Base-by-base conservation (phyloP, 2,329 filamentous ascomycete species). In the Akanthomyces lecanii region DNA sequence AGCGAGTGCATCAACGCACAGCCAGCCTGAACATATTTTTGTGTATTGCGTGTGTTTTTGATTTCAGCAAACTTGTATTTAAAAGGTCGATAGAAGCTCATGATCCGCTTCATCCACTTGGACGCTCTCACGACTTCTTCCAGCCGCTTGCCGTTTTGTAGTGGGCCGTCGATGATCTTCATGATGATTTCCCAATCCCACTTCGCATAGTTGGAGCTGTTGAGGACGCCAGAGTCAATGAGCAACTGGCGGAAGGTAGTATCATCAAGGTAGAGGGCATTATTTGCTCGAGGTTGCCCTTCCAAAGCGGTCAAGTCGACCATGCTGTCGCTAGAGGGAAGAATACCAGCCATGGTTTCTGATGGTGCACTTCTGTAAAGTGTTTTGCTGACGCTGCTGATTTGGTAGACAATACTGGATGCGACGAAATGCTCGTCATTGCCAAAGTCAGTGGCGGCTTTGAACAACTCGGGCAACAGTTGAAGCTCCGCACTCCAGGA, bases 131-230 rank as follows among this genome's bases (percentile, higher is more conserved):
- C 90, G 0, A 94, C 94, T 75, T 99, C 95, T 68, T 97, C 94
- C 5, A 99, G 82, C 12, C 95, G 85, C 75, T 97, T 97, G 0
- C 93, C 89, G 67, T 92, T 96, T 28, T 92, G 89, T 25, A 99
- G 77, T 1, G 96, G 95, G 0, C 95, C 96, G 72, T 98, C 94
- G 42, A 99, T 93, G 59, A 98, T 87, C 69, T 89, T 90, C 64
- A 93, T 84, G 48, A 99, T 92, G 44, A 96, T 81, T 65, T 96
- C 92, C 95, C 96, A 99, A 72, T 96, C 94, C 95, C 95, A 99
- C 74, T 99, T 99, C 45, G 87, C 82, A 71, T 90, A 97, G 69
- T 96, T 97, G 65, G 92, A 92, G 65, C 91, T 95, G 66, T 89
- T 91, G 52, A 98, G 79, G 2, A 99, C 92, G 61, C 92, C 88